phyloP scores from a whole-genome alignment of 495 filamentous ascomycete species.

The Penicillium ucsense region DNA sequence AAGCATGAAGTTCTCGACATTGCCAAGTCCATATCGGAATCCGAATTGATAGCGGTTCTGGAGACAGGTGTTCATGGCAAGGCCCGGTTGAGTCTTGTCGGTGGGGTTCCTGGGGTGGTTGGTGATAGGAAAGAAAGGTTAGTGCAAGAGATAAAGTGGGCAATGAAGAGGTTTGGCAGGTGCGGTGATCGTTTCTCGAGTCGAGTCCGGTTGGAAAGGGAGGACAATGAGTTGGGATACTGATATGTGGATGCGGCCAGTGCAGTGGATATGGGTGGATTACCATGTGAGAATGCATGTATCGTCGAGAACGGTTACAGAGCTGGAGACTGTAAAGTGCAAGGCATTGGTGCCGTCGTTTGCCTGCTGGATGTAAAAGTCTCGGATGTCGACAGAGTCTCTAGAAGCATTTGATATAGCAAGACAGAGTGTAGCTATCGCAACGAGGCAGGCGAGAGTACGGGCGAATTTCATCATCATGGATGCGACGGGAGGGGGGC shows the following conservation, averaged over 20 bases:
- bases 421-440: not conserved
- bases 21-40: conserved; percentile 9
- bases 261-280: not conserved
- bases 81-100: conserved; percentile 1
- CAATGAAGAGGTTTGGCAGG: too few species aligned
- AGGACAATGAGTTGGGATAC: too few species aligned
- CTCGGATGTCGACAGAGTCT: conserved; percentile 1
- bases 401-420: not conserved
- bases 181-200: too few species aligned
- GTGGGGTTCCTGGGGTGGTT: conserved; percentile 5
- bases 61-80: conserved; percentile 3
- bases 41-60: conserved; percentile 5
- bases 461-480: conserved; percentile 1
- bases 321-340: conserved; percentile 2
- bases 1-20: conserved; percentile 7
- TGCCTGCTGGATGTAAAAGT: conserved; percentile 1
- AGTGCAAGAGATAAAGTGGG: too few species aligned
- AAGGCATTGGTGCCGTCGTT: not conserved
- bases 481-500: too few species aligned
- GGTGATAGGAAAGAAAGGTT: too few species aligned
- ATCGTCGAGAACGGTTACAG: not conserved
- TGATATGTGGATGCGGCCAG: not conserved
- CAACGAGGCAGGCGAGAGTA: not conserved
- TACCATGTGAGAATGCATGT: not conserved
- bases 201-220: too few species aligned